Evolutionary conservation across 2,329 filamentous ascomycete species (phyloP).

Genomic region (Penicillium sp.): DNA sequence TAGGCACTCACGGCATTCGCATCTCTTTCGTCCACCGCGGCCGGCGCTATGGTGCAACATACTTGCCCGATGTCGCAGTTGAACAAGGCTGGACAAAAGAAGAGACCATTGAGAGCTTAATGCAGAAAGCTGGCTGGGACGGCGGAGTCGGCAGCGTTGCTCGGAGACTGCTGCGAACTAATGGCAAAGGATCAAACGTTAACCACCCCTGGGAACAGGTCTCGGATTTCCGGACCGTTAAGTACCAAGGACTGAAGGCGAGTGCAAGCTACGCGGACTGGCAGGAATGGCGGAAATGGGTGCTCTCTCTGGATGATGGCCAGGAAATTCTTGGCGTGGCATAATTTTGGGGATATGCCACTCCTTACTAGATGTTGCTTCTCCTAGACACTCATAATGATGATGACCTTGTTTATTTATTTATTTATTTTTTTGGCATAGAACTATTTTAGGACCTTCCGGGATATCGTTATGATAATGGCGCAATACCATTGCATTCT

Average conservation of each 20-base stretch:
- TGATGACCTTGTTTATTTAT: constrained; percentile 9
- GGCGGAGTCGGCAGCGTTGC: constrained; percentile 55
- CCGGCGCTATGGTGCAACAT: constrained; percentile 80
- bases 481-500: too few species aligned
- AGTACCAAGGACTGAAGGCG: constrained; percentile 85
- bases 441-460: not conserved
- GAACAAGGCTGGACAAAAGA: constrained; percentile 97
- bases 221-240: constrained; percentile 71
- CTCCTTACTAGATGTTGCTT: constrained; percentile 1
- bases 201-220: constrained; percentile 72
- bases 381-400: constrained; percentile 7
- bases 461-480: not conserved
- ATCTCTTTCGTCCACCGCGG: constrained; percentile 80
- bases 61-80: constrained; percentile 85
- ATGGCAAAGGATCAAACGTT: constrained; percentile 37
- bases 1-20: constrained; percentile 84
- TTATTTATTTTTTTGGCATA: not conserved
- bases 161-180: constrained; percentile 41
- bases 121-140: constrained; percentile 93
- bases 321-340: constrained; percentile 25
- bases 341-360: constrained; percentile 3
- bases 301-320: constrained; percentile 42
- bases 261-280: constrained; percentile 73
- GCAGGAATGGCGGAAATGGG: constrained; percentile 79
- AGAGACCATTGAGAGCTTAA: constrained; percentile 84